Base-by-base conservation (phyloP, 2,329 filamentous ascomycete species). In the Aspergillus sp. region DNA sequence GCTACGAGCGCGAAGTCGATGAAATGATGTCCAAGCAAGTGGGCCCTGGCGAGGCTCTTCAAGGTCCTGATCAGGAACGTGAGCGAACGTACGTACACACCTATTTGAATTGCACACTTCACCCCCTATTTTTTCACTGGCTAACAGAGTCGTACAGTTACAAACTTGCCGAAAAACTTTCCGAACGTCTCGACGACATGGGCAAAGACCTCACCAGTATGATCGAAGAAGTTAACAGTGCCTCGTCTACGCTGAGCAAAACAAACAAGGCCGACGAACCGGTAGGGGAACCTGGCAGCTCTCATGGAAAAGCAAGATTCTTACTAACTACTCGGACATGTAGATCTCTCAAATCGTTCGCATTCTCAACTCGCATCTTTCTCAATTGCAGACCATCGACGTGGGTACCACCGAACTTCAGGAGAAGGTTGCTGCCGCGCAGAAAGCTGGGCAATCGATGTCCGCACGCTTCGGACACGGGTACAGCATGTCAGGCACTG, bases 211-310 rank as follows among this genome's bases (percentile, higher is more conserved):
- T 99, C 62, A 87, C 86, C 48, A 93, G 91, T 77, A 98, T 99
- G 92, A 96, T 99, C 66, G 93, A 96, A 71, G 95, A 98, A 76
- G 96, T 99, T 72, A 99, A 99, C 72, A 86, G 88, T 65, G 93
- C 96, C 61, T 95, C 91, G n/a, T 85, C 90, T 54, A 91, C 88
- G 22, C 79, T 99, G 64, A 93, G 87, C 82, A 96, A 96, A 82
- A 91, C 89, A 57, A 89, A 84, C 76, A 96, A 96, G 76, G 85
- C 90, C 26, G 90, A 95, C 73, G 91, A 95, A 76, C 90, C 90
- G 64, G 91, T 95, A 83, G 77, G 87, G n/a, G 17, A 20, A 5
- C n/a, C 18, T 48, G 6, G n/a, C 6, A 20, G 11, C 18, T n/a
- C 13, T n/a, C 39, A 38, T 24, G 7, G 17, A 20, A n/a, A 13